Evolutionary conservation across 306 rosid genomes (phyloP), one percentile per base, ranked within the genome.

Genomic region (Sechiopsis laciniata): DNA sequence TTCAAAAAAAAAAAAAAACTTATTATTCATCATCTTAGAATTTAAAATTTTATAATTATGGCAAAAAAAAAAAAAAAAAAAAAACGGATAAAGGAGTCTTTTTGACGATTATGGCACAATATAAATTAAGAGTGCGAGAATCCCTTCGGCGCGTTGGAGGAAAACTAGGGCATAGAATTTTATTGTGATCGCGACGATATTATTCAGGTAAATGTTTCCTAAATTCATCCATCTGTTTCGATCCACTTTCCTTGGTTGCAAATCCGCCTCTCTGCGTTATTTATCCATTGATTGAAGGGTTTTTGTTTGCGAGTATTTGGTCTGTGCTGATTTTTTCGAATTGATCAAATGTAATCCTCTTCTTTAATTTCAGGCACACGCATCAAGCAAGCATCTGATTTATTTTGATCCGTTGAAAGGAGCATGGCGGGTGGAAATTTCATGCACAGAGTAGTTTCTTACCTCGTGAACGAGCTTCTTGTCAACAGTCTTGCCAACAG

Each of bases 341-440:
- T 14, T 4, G 45, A 9, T 13, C 3, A 69, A 20, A 15, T 70
- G 48, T 70, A 16, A 69, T 22, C 40, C 26, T 69, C 15, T 8
- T 70, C 46, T 40, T 6, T 14, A 2, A 3, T 40, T 21, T 6
- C 76, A 26, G 42, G 37, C 37, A 0, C 37, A 4, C 37, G 37
- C 37, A 32, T 26, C 29, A 26, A 26, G 29, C 29, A 26, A 26
- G 71, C 48, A n/a, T 60, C 78, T 62, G 72, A 48, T 32, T 29
- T 60, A 12, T 29, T 62, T 60, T n/a, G n/a, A 40, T 56, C 11
- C 40, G 8, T 26, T 55, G 62, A 75, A n/a, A 42, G 45, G 55
- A 64, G 65, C 82, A 83, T 86, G 89, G 87, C 89, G 81, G 87
- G 87, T 21, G 87, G 87, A 9, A 81, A 81, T 77, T 81, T 86